Evolutionary conservation across 495 filamentous ascomycete genomes (phyloP), one percentile per base, ranked within the genome.

Genomic region (Xylaria flabelliformis): DNA sequence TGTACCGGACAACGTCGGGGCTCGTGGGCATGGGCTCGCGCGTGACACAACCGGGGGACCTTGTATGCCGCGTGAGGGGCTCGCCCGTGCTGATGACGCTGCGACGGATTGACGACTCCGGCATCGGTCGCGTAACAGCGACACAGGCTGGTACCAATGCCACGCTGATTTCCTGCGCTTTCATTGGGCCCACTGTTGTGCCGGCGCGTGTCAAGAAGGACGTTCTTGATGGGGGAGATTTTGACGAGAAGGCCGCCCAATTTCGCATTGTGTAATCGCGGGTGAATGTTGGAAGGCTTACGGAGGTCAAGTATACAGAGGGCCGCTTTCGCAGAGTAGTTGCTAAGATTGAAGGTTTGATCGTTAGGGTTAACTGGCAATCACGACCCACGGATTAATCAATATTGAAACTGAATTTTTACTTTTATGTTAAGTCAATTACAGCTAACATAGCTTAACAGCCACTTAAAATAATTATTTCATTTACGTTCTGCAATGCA

Each of bases 31-130:
- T 53, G 50, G 50, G 50, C 24, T 53, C 50, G 7, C 36, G 39
- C 24, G 42, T 53, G 21, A 26, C 50, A 3, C 50, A 21, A 26
- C 50, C 50, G 21, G 50, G 46, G 1, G 50, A 53, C n/a, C 21
- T 53, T 53, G 21, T 53, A 53, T 53, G 50, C 21, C 50, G 50
- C 13, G 50, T 53, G 21, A 21, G 50, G 46, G 50, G 50, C 50
- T 53, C 50, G 21, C 50, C 50, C n/a, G 50, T 53, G 50, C 21
- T 53, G 8, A 53, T 53, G 50, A 53, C 50, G 50, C 50, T 53
- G n/a, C 50, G 50, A 4, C n/a, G 50, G 21, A 53, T 53, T 21
- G 10, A 26, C 8, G n/a, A 53, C 50, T 24, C 50, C 50, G 3
- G 50, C 21, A 9, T 21, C 50, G 50, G 50, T 9, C n/a, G 8